These are phyloP conservation scores for Acacia confusa DNA, from an alignment of 306 rosid genomes.

Conservation along the genomic window DNA sequence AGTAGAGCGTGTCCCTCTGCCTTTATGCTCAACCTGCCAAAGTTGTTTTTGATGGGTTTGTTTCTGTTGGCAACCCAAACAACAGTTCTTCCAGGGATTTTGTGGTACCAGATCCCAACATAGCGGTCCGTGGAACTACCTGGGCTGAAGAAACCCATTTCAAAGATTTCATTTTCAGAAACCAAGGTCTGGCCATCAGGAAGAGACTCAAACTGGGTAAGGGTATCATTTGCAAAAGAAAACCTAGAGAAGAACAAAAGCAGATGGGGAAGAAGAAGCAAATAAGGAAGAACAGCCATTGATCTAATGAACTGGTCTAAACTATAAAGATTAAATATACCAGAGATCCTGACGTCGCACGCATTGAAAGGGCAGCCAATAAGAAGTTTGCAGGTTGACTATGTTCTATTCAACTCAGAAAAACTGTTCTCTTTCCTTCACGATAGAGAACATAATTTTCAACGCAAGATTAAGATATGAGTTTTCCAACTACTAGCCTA, in stretches of 20 bases:
- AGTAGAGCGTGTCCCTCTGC: constrained; percentile 29
- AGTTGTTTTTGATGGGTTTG: constrained; percentile 37
- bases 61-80: constrained; percentile 61
- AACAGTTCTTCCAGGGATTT: constrained; percentile 23
- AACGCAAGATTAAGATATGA: background rate
- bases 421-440: background rate
- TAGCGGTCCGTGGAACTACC: constrained; percentile 26
- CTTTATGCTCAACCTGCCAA: constrained; percentile 35
- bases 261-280: background rate
- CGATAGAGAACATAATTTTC: too few relatives aligned
- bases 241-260: background rate
- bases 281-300: background rate
- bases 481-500: too few relatives aligned
- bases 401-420: background rate
- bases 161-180: constrained; percentile 10
- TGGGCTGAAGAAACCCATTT: constrained; percentile 17
- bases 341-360: background rate
- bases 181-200: background rate
- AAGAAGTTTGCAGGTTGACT: background rate
- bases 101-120: constrained; percentile 58
- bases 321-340: too few relatives aligned
- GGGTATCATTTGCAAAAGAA: background rate
- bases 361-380: background rate
- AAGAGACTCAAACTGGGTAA: background rate
- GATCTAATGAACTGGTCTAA: too few relatives aligned